Base-by-base conservation (phyloP, 192 early-diverging fungal genomes). In the Coemansia sp. region DNA sequence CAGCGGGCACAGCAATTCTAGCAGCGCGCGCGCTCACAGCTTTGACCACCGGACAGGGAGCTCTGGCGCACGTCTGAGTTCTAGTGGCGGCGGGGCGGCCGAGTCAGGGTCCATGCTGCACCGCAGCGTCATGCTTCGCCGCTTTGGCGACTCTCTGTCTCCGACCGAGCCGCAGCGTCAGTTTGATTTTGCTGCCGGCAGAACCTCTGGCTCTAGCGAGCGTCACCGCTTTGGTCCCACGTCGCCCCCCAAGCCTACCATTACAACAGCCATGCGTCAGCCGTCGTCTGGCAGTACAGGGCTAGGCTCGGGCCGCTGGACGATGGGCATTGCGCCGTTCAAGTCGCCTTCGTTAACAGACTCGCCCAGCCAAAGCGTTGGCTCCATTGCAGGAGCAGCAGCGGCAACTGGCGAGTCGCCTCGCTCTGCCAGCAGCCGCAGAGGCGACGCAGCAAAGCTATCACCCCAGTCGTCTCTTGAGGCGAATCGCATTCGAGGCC, bases 271-370 rank as follows among this genome's bases (percentile, higher is more conserved):
- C 17, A 35, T 60, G 1, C 62, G 63, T 17, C 64, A 72, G 5
- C 60, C 47, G 12, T 76, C 73, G 29, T 70, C 77, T 1, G 72
- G 72, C 39, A 68, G 69, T 62, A 22, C 64, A 12, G 77, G 59
- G 3, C 68, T 72, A 15, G 29, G 62, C 5, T 65, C 64, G 6
- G 70, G 79, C 7, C 64, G 77, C 42, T 77, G 79, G 25, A 45
- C 41, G 20, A 57, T 81, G 29, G 68, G 68, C n/a, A 47, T 84
- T 59, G 65, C 83, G 25, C 83, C 83, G 24, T 84, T 84, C 74
- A 81, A 81, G 20, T 79, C 83, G 56, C 77, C 83, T 5, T 84
- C 78, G 35, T 47, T 79, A 35, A 65, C 79, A 0, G 73, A 68
- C 51, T 81, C 83, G 43, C 79, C 78, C 0, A 53, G 51, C 27